Evolutionary conservation across 371 early-diverging fungal genomes (phyloP), one percentile per base, ranked within the genome.

Genomic region (Syncephalastrum monosporum): DNA sequence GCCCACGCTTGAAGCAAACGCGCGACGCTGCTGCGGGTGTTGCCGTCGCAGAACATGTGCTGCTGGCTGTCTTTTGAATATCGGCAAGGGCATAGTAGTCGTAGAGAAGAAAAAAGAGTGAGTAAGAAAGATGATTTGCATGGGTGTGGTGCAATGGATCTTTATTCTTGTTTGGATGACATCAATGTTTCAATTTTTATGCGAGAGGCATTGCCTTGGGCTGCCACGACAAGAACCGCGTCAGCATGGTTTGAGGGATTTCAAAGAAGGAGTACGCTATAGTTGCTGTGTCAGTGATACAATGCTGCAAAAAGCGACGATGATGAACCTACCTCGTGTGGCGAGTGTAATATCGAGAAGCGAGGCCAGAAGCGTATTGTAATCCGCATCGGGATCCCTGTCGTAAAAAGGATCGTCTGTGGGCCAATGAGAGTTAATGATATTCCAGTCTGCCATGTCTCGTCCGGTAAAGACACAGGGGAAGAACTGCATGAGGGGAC

Each of bases 211-310:
- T 33, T 6, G 38, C 10, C 38, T 70, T 74, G 21, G 69, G 68
- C 29, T 70, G 70, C 75, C 75, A 75, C 33, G 58, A 58, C 56
- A 75, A 66, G 53, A 72, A 71, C 16, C 76, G 64, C 15, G 73
- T 71, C 17, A 76, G 56, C 56, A 63, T 67, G n/a, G 76, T 71
- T 33, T 71, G 68, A 16, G 76, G 76, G 43, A 72, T 67, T 52
- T 76, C 76, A 52, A 76, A 76, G 51, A 76, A 76, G 10, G 76
- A 76, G 51, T 76, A 76, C 12, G 67, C 73, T 76, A 64, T 15
- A 19, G 3, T 25, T 38, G 8, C 10, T 2, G n/a, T 42, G 41
- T 53, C 27, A 46, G 46, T 14, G 12, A 49, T 25, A 16, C 46
- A 16, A 41, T 33, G 23, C 19, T 7, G 15, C 43, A 10, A 13